These are phyloP conservation scores for Extremus antarcticus DNA, from an alignment of 495 filamentous ascomycete genomes.

Conservation along the genomic window DNA sequence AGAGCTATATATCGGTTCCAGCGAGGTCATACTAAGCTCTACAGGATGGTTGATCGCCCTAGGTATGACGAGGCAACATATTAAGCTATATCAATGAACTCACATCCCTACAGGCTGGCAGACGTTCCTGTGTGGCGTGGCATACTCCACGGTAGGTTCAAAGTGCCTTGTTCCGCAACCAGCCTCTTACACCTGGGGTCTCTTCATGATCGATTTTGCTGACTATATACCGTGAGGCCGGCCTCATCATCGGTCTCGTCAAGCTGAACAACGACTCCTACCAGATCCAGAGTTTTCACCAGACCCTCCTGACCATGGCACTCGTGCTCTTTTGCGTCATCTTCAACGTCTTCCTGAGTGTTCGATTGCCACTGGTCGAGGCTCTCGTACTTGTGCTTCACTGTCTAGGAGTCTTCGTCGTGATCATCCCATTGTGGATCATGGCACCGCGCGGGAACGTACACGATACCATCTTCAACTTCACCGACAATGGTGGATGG, in stretches of 20 bases:
- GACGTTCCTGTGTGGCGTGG: conserved; percentile 17
- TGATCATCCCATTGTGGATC: conserved; percentile 10
- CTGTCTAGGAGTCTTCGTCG: conserved; percentile 6
- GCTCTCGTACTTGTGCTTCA: conserved; percentile 8
- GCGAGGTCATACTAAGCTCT: too few relatives aligned
- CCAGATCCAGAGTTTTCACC: conserved; percentile 8
- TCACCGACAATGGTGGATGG: conserved; percentile 7
- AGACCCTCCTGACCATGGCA: conserved; percentile 10
- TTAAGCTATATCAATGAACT: too few relatives aligned
- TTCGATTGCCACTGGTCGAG: conserved; percentile 9
- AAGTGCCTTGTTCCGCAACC: background rate
- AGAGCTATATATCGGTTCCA: too few relatives aligned
- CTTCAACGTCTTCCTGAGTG: conserved; percentile 14
- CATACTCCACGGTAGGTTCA: background rate
- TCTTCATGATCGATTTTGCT: background rate
- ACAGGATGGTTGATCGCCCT: too few relatives aligned
- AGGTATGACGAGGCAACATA: too few relatives aligned
- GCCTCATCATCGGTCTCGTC: conserved; percentile 7
- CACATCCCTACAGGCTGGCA: conserved; percentile 13
- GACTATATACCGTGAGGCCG: conserved; percentile 1
- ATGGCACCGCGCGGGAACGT: conserved; percentile 8
- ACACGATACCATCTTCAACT: conserved; percentile 2
- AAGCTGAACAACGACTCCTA: conserved; percentile 5
- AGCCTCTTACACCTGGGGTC: background rate
- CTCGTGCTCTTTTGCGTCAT: conserved; percentile 10